A percentile compares a stretch with the other conserved stretches of the same genome.
Evolutionary conservation across 352 stramenopile species (phyloP).

Genomic region (Phytophthora brassicae): DNA sequence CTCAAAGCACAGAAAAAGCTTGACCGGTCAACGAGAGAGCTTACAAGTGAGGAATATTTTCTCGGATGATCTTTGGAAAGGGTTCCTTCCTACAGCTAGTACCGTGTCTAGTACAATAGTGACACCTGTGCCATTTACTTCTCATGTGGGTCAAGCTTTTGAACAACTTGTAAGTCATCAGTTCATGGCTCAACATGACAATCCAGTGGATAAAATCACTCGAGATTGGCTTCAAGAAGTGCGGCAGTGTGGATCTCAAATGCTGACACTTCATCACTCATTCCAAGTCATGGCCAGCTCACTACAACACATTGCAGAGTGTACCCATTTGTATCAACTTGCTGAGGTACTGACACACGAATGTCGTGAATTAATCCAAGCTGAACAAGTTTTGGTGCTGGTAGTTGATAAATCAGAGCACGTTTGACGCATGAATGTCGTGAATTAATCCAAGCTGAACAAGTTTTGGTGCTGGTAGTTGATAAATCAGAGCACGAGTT

Average conservation of each 20-base stretch:
- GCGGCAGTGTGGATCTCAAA: slow-evolving; percentile 48
- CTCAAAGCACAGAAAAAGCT: slow-evolving; percentile 8
- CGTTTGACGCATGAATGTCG: slow-evolving; percentile 52
- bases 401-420: slow-evolving; percentile 71
- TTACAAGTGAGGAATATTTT: slow-evolving; percentile 38
- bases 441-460: slow-evolving; percentile 54
- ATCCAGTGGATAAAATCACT: slow-evolving; percentile 52
- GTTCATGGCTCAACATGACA: slow-evolving; percentile 51
- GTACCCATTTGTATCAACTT: slow-evolving; percentile 62
- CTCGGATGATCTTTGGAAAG: slow-evolving; percentile 59
- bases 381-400: slow-evolving; percentile 70
- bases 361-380: slow-evolving; percentile 44
- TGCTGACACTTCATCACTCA: slow-evolving; percentile 56
- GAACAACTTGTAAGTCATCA: slow-evolving; percentile 58
- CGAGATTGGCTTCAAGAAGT: slow-evolving; percentile 67
- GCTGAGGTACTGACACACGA: slow-evolving; percentile 54
- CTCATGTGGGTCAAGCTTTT: slow-evolving; percentile 58
- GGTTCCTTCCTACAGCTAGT: slow-evolving; percentile 48
- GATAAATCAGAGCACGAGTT: slow-evolving; percentile 78
- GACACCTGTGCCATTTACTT: slow-evolving; percentile 37
- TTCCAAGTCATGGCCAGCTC: slow-evolving; percentile 61
- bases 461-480: slow-evolving; percentile 66
- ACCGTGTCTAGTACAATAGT: neutral
- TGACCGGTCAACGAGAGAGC: slow-evolving; percentile 12
- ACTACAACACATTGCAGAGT: slow-evolving; percentile 56